Conservation (phyloP, 805 yeast species). For the Allodekkera sacchari region DNA sequence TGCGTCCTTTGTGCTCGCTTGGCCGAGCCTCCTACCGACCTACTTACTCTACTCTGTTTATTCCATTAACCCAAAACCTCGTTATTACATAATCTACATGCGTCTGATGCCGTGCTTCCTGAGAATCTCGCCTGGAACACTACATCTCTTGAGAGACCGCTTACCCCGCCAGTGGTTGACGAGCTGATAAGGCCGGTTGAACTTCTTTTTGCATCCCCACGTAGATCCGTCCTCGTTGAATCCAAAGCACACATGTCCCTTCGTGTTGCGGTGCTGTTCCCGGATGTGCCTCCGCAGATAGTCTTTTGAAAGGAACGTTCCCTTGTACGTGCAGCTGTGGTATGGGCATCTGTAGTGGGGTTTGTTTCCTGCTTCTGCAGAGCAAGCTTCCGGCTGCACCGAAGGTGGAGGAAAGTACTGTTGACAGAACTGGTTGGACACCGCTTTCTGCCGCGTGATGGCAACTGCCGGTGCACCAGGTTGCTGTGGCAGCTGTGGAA, state of each 20-base stretch:
- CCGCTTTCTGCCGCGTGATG: not conserved
- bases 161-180: slow-evolving; percentile 27
- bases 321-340: slow-evolving; percentile 20
- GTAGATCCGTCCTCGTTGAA: slow-evolving; percentile 10
- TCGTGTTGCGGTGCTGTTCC: slow-evolving; percentile 22
- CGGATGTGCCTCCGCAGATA: slow-evolving; percentile 23
- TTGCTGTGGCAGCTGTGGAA: too few species aligned
- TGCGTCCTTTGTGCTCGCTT: too few species aligned
- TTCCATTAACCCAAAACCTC: too few species aligned
- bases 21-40: too few species aligned
- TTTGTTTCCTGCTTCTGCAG: too few species aligned
- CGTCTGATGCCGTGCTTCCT: slow-evolving; percentile 13
- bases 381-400: too few species aligned
- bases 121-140: slow-evolving; percentile 20
- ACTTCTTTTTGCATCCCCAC: slow-evolving; percentile 26
- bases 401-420: too few species aligned
- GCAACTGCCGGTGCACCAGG: not conserved
- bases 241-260: slow-evolving; percentile 21
- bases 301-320: slow-evolving; percentile 23
- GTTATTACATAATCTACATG: too few species aligned
- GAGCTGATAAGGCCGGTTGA: slow-evolving; percentile 26
- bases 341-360: slow-evolving; percentile 12
- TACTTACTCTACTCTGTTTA: too few species aligned
- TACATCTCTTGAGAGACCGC: slow-evolving; percentile 21
- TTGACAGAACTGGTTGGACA: too few species aligned